Evolutionary conservation across 192 early-diverging fungal genomes (phyloP), one percentile per base, ranked within the genome.

Genomic region (Lobosporangium transversale): DNA sequence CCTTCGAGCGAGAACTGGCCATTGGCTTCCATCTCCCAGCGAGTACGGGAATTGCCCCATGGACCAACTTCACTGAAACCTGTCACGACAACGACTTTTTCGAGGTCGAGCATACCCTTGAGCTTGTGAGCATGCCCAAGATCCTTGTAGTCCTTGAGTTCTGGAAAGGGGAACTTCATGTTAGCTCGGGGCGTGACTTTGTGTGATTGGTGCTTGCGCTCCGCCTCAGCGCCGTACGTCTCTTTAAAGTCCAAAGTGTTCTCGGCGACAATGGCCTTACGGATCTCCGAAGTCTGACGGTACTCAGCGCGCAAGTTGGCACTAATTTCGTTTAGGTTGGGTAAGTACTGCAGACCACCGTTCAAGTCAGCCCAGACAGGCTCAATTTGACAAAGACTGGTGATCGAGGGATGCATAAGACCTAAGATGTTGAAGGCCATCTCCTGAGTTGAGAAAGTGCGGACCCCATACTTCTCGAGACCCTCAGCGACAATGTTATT

Each of bases 11-110:
- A 94, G 83, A 95, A 91, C 78, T 94, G 87, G 63, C 95, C 94
- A 53, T 86, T 81, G 43, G 94, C 89, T 81, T 98, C 96, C 87
- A 98, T 94, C 78, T 98, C 95, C 96, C 96, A 98, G 58, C 96
- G 93, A 54, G 95, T 98, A 62, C 94, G 86, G 17, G 91, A 84
- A 49, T 93, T 91, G 66, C 96, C 96, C 84, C 88, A 94, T 9
- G 96, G 93, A 8, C 94, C 89, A n/a, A 98, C 92, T 79, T 98
- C 96, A 78, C 92, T 91, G 68, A 94, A 98, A 50, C 96, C 96
- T 58, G 94, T 94, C 21, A 95, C 85, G 30, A 98, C 96, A 45
- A 96, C 88, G 5, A 94, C 91, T 82, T 95, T 92, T 53, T 98
- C 95, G 58, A 98, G 81, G 79, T 98, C 93, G 20, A 98, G 79